phyloP scores from a whole-genome alignment of 352 stramenopile species.

The Globisporangium spinosum region DNA sequence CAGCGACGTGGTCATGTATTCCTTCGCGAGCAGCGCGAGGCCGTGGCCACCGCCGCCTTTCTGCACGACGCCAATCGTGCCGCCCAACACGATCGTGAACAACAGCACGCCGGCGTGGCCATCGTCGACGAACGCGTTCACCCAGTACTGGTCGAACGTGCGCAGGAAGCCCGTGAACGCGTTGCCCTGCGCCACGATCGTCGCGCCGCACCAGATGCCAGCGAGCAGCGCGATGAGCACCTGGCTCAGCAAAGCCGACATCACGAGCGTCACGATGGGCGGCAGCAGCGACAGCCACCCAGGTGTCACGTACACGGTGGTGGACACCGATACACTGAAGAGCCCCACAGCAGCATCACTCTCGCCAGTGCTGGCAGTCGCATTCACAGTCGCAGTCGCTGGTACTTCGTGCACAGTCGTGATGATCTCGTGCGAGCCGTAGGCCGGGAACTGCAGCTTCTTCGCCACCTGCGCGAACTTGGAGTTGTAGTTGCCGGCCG shows the following conservation, averaged over 20 bases:
- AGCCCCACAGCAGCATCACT: conserved; percentile 27
- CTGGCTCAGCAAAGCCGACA: conserved; percentile 70
- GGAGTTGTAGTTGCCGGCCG: conserved; percentile 60
- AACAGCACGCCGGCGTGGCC: conserved; percentile 84
- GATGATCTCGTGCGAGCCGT: conserved; percentile 51
- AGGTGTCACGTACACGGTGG: conserved; percentile 52
- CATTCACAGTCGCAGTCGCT: not conserved
- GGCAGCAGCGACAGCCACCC: conserved; percentile 75
- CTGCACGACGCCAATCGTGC: conserved; percentile 87
- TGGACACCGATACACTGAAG: conserved; percentile 37
- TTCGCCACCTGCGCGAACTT: conserved; percentile 34
- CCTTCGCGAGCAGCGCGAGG: conserved; percentile 71
- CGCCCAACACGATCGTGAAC: conserved; percentile 88
- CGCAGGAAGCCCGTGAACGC: conserved; percentile 70
- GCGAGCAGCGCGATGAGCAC: conserved; percentile 79
- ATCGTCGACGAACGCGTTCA: conserved; percentile 76
- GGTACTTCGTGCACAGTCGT: conserved; percentile 32
- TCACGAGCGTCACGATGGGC: conserved; percentile 68
- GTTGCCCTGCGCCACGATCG: conserved; percentile 77
- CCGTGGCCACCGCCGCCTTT: conserved; percentile 85
- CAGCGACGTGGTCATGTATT: conserved; percentile 80
- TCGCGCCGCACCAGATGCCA: conserved; percentile 86
- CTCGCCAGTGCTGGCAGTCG: conserved; percentile 1
- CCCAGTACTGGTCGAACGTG: conserved; percentile 88
- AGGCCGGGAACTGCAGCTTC: conserved; percentile 40